A percentile compares a stretch with the other conserved stretches of the same genome.
Conservation (phyloP, 352 stramenopile genomes). For the Phytophthora tubulina region DNA sequence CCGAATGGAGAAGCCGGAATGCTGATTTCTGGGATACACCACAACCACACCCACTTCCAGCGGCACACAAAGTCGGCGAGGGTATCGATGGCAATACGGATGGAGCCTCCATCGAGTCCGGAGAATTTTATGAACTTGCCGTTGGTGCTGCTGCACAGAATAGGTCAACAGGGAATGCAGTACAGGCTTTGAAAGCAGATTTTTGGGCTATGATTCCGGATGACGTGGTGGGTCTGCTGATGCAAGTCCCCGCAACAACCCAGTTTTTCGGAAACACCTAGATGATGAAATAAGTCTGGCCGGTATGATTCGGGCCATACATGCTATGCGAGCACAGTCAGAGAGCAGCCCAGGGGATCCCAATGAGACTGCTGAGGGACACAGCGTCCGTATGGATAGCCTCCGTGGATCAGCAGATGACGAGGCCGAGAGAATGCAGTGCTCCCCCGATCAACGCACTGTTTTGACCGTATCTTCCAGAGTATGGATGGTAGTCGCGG, state of each 20-base stretch:
- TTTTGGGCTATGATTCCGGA: background rate
- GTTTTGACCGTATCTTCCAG: slow-evolving; percentile 10
- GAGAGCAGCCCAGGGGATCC: no score
- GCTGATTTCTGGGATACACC: slow-evolving; percentile 17
- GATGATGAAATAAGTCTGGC: background rate
- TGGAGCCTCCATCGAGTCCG: no score
- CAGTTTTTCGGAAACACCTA: background rate
- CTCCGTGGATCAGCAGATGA: no score
- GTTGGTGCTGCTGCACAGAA: no score
- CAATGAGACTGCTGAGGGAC: no score
- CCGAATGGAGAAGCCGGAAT: slow-evolving; percentile 26
- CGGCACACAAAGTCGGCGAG: background rate
- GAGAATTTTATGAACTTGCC: no score
- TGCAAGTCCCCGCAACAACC: background rate
- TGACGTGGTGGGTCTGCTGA: no score
- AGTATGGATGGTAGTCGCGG: background rate
- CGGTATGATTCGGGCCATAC: background rate
- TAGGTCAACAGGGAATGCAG: no score
- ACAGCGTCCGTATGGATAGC: no score
- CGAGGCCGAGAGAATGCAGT: background rate
- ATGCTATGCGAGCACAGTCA: no score
- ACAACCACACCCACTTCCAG: no score
- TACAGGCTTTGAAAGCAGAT: background rate
- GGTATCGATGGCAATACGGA: background rate
- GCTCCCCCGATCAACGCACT: slow-evolving; percentile 19